Conservation (phyloP, 495 filamentous ascomycete genomes). For the Hypoxylon cercidicola region DNA sequence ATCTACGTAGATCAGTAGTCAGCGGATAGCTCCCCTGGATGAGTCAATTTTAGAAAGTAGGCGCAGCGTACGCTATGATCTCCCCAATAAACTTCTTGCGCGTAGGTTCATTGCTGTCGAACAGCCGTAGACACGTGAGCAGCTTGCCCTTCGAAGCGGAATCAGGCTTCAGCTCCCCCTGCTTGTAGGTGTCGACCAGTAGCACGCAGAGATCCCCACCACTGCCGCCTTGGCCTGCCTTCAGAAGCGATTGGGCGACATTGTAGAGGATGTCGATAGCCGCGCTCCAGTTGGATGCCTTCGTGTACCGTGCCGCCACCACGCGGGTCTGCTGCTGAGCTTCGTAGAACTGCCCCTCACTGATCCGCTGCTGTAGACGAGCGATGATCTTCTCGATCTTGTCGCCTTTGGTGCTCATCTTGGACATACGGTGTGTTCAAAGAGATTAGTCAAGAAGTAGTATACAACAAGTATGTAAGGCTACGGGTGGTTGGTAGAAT, state of each 20-base stretch:
- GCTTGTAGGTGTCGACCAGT: conserved; percentile 87
- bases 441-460: background rate
- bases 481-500: conserved; percentile 6
- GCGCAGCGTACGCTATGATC: conserved; percentile 72
- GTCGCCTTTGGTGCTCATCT: conserved; percentile 50
- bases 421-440: conserved; percentile 9
- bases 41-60: background rate
- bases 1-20: conserved; percentile 58
- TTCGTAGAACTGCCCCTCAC: conserved; percentile 94
- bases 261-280: conserved; percentile 87
- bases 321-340: conserved; percentile 97
- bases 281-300: conserved; percentile 80
- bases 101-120: conserved; percentile 84
- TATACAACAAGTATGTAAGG: background rate
- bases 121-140: conserved; percentile 75
- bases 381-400: conserved; percentile 63
- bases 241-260: conserved; percentile 84
- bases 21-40: conserved; percentile 23
- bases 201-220: conserved; percentile 90
- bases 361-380: conserved; percentile 73
- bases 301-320: conserved; percentile 90
- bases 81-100: conserved; percentile 91
- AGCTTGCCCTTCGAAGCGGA: conserved; percentile 68
- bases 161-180: conserved; percentile 79
- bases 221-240: conserved; percentile 89